Evolutionary conservation across 306 rosid genomes (phyloP).

Genomic region (Biancaea sappan): DNA sequence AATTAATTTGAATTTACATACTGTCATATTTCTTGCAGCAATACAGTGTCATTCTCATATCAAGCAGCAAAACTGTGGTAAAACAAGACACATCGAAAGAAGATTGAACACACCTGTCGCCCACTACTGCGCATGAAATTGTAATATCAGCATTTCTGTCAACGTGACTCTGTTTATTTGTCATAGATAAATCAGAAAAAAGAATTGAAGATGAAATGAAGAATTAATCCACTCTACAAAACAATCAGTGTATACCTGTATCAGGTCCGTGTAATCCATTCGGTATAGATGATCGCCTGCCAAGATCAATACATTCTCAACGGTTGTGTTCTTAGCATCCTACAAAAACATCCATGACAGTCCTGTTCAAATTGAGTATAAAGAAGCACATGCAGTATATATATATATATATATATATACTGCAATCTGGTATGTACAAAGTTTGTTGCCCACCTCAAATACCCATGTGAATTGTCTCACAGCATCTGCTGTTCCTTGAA

Average conservation of each 20-base stretch:
- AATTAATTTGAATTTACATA: slow-evolving; percentile 15
- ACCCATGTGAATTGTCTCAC: slow-evolving; percentile 97
- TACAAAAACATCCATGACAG: slow-evolving; percentile 37
- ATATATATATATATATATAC: too few relatives aligned
- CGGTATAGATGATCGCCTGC: slow-evolving; percentile 93
- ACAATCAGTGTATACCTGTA: slow-evolving; percentile 62
- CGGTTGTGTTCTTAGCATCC: slow-evolving; percentile 81
- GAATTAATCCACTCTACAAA: slow-evolving; percentile 5
- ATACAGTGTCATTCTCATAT: not conserved
- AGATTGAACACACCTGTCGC: slow-evolving; percentile 59
- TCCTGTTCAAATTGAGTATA: slow-evolving; percentile 14
- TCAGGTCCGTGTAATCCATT: slow-evolving; percentile 91
- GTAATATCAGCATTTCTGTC: slow-evolving; percentile 83
- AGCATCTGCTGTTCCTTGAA: slow-evolving; percentile 98
- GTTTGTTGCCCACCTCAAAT: slow-evolving; percentile 68
- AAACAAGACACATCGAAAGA: slow-evolving; percentile 26
- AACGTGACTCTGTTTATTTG: slow-evolving; percentile 63
- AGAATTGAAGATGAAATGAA: not conserved
- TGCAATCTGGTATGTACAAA: slow-evolving; percentile 17
- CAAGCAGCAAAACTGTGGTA: not conserved
- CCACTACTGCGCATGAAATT: slow-evolving; percentile 72
- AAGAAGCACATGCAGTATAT: slow-evolving; percentile 10
- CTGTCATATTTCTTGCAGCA: slow-evolving; percentile 12
- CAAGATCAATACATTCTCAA: slow-evolving; percentile 82
- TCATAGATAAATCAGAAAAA: slow-evolving; percentile 34